Conservation (phyloP, 495 filamentous ascomycete genomes). For the Annulohypoxylon maeteangense region DNA sequence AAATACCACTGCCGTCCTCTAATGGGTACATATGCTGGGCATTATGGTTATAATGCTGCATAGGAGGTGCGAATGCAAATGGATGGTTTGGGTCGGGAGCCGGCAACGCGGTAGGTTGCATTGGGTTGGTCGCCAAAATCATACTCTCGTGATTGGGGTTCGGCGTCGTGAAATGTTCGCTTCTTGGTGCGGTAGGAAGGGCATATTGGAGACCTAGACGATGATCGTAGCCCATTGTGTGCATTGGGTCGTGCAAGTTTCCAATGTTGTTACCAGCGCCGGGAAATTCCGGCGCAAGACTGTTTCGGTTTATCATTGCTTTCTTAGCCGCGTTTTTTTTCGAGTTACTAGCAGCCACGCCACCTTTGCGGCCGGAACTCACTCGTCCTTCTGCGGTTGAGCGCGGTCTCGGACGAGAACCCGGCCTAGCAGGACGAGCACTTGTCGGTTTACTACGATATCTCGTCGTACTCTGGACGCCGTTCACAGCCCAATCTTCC, state of each 20-base stretch:
- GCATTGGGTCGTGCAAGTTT: constrained; percentile 6
- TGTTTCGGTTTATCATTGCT: constrained; percentile 1
- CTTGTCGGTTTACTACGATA: constrained; percentile 55
- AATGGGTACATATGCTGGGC: constrained; percentile 18
- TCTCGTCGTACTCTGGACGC: constrained; percentile 60
- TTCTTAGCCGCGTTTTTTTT: constrained; percentile 29
- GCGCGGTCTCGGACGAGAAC: neutral
- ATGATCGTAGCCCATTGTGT: constrained; percentile 9
- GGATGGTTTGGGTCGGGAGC: constrained; percentile 7
- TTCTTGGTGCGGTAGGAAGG: neutral
- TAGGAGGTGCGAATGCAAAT: neutral
- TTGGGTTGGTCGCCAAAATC: constrained; percentile 22
- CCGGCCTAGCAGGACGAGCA: constrained; percentile 16
- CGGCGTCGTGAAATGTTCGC: constrained; percentile 2
- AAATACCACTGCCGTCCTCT: constrained; percentile 22
- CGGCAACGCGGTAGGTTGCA: constrained; percentile 12
- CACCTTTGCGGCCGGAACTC: constrained; percentile 35
- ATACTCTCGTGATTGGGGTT: constrained; percentile 14
- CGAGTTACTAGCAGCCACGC: constrained; percentile 21
- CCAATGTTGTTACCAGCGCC: neutral
- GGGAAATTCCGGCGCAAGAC: neutral
- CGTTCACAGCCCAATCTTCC: constrained; percentile 52
- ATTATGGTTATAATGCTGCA: constrained; percentile 12
- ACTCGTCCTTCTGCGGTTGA: constrained; percentile 25
- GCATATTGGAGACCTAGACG: constrained; percentile 9